Conservation (phyloP, 441 rosid species). For the Bocquillonia castaneifolia region DNA sequence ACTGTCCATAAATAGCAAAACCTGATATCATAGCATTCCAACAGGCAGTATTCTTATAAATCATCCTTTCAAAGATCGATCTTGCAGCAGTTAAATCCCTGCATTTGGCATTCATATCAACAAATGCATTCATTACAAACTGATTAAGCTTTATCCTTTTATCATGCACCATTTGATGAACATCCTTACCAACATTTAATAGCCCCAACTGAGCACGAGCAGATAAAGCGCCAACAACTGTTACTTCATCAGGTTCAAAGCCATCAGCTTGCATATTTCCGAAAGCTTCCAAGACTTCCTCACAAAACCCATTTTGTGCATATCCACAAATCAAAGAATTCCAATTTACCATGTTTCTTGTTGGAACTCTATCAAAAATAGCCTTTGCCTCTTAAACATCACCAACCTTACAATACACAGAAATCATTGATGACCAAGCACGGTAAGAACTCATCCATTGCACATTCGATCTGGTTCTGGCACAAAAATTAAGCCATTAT, state of each 20-base stretch:
- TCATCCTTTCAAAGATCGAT: slow-evolving; percentile 20
- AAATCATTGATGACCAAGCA: slow-evolving; percentile 49
- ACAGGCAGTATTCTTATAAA: slow-evolving; percentile 16
- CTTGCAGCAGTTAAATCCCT: slow-evolving; percentile 25
- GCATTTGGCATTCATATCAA: slow-evolving; percentile 30
- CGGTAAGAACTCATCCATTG: slow-evolving; percentile 35
- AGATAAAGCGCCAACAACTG: slow-evolving; percentile 23
- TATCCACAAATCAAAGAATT: slow-evolving; percentile 37
- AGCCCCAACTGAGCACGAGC: slow-evolving; percentile 26
- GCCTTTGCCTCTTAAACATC: slow-evolving; percentile 32
- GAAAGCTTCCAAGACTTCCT: slow-evolving; percentile 30
- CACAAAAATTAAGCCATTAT: no score
- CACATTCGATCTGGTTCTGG: no score
- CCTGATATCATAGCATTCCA: slow-evolving; percentile 30
- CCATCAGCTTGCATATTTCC: slow-evolving; percentile 27
- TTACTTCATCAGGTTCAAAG: slow-evolving; percentile 30
- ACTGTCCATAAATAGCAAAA: slow-evolving; percentile 21
- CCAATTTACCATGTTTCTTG: slow-evolving; percentile 31
- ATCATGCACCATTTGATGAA: slow-evolving; percentile 17
- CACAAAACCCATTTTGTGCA: slow-evolving; percentile 30
- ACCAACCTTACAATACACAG: slow-evolving; percentile 41
- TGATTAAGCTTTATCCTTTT: slow-evolving; percentile 23
- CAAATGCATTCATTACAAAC: slow-evolving; percentile 26
- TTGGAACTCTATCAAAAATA: slow-evolving; percentile 30
- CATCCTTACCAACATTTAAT: slow-evolving; percentile 19